These are phyloP conservation scores for Gentiana dahurica DNA, from an alignment of 257 asterid genomes.

Conservation along the genomic window DNA sequence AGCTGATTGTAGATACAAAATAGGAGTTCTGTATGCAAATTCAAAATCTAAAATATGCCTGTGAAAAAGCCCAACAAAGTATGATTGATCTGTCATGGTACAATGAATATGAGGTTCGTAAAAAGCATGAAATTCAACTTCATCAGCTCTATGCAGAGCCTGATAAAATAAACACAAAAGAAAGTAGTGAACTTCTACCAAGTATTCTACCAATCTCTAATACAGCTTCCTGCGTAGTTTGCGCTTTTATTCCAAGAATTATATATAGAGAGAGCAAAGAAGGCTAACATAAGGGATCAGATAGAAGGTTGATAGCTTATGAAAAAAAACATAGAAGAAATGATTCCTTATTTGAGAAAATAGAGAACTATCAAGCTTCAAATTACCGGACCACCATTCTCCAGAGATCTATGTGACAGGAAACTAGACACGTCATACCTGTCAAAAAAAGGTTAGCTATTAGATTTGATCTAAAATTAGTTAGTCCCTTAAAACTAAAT, in stretches of 20 bases:
- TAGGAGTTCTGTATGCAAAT: background rate
- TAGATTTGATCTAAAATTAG: background rate
- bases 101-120: no score
- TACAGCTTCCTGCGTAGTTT: no score
- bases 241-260: background rate
- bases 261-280: background rate
- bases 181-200: background rate
- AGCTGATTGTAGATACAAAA: background rate
- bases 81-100: no score
- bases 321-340: background rate
- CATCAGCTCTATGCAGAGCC: no score
- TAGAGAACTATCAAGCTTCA: constrained; percentile 18
- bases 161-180: no score
- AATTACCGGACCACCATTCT: constrained; percentile 75
- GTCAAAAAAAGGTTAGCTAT: constrained; percentile 4
- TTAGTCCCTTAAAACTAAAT: background rate
- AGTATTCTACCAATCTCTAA: background rate
- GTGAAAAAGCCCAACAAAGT: no score
- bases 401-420: constrained; percentile 60
- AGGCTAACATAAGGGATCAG: background rate
- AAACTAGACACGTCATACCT: constrained; percentile 83
- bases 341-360: constrained; percentile 9
- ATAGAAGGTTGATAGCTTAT: background rate
- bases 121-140: no score
- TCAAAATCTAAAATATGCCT: background rate